Evolutionary conservation across 129 eudicot species (phyloP).

Genomic region (Glebionis coronaria): DNA sequence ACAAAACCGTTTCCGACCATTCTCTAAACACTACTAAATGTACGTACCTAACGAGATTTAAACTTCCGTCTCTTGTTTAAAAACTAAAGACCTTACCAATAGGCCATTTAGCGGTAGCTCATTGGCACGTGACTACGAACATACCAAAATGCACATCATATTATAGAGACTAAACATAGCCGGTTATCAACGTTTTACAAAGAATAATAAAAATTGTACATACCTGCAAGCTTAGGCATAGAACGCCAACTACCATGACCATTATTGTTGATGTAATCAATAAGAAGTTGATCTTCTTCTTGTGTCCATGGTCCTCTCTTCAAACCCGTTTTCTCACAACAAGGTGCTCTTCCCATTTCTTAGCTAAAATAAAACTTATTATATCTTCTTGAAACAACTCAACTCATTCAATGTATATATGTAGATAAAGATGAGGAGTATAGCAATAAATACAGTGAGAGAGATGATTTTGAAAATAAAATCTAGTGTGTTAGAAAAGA

Average conservation of each 20-base stretch:
- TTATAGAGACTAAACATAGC: too few species aligned
- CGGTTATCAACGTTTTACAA: too few species aligned
- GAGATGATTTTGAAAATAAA: constrained; percentile 2
- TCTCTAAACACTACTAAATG: too few species aligned
- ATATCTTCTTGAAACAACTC: background rate
- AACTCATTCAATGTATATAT: constrained; percentile 9
- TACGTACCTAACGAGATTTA: too few species aligned
- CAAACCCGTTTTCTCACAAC: constrained; percentile 83
- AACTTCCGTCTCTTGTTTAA: too few species aligned
- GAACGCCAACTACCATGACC: constrained; percentile 96
- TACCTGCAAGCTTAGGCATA: constrained; percentile 87
- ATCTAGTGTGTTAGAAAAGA: constrained; percentile 25
- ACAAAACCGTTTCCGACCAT: too few species aligned
- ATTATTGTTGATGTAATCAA: constrained; percentile 52
- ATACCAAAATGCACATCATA: too few species aligned
- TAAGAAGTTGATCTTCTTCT: constrained; percentile 78
- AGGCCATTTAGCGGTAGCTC: too few species aligned
- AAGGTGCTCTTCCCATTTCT: constrained; percentile 74
- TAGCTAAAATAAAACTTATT: background rate
- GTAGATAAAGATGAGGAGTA: background rate
- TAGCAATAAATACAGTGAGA: constrained; percentile 25
- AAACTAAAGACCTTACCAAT: too few species aligned
- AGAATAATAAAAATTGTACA: background rate
- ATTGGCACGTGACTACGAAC: too few species aligned
- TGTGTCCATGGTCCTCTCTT: constrained; percentile 94